Conservation (phyloP, 225 moss, liverwort and hornwort species). For the Climacium dendroides region DNA sequence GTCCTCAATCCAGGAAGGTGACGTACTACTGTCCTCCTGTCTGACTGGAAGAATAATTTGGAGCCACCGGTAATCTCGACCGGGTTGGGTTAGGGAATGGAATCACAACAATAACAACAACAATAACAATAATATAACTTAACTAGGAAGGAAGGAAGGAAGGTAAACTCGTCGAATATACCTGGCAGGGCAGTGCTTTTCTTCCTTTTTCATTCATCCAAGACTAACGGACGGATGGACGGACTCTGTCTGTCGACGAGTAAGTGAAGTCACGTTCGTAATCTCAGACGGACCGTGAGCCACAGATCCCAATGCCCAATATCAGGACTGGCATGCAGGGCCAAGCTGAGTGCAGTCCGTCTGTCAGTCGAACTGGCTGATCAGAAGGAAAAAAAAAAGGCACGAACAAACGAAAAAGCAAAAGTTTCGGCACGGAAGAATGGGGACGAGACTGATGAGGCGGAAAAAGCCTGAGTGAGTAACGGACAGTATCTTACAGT, state of each 20-base stretch:
- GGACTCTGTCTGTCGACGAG: too few species aligned
- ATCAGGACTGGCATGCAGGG: background rate
- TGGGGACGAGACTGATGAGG: too few species aligned
- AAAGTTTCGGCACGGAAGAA: background rate
- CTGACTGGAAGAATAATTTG: constrained; percentile 6
- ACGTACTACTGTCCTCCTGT: background rate
- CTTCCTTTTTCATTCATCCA: background rate
- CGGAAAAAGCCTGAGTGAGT: background rate
- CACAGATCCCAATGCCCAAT: background rate
- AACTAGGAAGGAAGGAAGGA: too few species aligned
- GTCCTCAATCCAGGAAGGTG: background rate
- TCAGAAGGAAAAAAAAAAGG: background rate
- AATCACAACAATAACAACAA: background rate
- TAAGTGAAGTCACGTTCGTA: background rate
- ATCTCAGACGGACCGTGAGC: background rate
- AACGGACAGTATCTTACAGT: too few species aligned
- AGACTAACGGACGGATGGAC: background rate
- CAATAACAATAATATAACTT: too few species aligned
- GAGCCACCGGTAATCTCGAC: background rate
- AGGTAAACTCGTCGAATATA: background rate
- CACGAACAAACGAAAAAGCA: background rate
- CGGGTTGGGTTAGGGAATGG: background rate
- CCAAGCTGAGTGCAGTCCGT: background rate
- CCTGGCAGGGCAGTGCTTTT: background rate
- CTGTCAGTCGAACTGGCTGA: background rate